A percentile compares a stretch with the other conserved stretches of the same genome.
Evolutionary conservation across 345 rosid genomes (phyloP).

Genomic region (Murraya paniculata): DNA sequence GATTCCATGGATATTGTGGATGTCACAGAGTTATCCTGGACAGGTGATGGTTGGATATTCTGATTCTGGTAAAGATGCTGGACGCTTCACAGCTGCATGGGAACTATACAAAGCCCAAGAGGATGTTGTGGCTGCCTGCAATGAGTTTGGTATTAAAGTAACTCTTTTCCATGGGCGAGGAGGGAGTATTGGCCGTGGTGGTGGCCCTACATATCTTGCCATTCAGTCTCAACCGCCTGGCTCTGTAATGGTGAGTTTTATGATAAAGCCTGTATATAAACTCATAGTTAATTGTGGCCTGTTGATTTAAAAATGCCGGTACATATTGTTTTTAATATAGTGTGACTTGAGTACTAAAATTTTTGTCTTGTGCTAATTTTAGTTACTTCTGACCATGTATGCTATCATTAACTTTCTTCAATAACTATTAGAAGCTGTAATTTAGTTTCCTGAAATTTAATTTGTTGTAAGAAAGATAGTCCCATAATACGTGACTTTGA

Average conservation of each 20-base stretch:
- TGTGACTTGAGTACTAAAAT: background rate
- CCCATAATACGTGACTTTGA: constrained; percentile 2
- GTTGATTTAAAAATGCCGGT: background rate
- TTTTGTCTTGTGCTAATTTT: background rate
- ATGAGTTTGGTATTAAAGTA: constrained; percentile 80
- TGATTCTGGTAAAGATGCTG: constrained; percentile 98
- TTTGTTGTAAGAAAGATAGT: background rate
- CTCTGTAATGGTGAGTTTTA: constrained; percentile 80
- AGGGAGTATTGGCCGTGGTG: constrained; percentile 98
- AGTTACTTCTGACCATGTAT: background rate
- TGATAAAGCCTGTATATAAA: background rate
- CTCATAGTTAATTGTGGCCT: background rate
- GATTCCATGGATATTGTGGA: background rate
- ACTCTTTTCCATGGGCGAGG: constrained; percentile 98
- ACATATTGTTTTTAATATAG: background rate
- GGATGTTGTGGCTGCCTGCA: constrained; percentile 95
- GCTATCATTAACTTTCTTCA: background rate
- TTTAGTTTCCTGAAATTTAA: background rate
- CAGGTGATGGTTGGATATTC: constrained; percentile 99
- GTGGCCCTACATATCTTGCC: constrained; percentile 96
- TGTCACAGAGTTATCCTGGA: constrained; percentile 17
- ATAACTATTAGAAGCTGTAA: background rate
- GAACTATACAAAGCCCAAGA: constrained; percentile 99
- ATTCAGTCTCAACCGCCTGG: constrained; percentile 99
- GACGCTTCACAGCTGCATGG: constrained; percentile 99